These are phyloP conservation scores for Salvia rosmarinus DNA, from an alignment of 257 asterid species.

Conservation along the genomic window DNA sequence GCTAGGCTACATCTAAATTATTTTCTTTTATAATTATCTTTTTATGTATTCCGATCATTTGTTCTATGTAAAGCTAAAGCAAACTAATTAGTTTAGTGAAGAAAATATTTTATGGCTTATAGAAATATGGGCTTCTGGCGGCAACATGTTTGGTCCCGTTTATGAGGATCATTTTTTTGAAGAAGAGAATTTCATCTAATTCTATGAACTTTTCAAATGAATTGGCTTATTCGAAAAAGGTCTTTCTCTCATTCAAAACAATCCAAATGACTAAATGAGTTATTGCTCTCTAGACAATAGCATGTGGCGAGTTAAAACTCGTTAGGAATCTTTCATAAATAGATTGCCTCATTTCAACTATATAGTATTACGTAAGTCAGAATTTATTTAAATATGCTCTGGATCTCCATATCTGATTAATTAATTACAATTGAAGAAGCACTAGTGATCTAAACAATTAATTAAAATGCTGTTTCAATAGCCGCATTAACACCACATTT, in stretches of 20 bases:
- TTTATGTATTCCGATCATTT: too few species aligned
- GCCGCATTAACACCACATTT: background rate
- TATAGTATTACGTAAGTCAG: background rate
- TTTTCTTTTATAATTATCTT: background rate
- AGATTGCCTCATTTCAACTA: conserved; percentile 7
- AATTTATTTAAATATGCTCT: background rate
- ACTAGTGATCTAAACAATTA: background rate
- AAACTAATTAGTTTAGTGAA: too few species aligned
- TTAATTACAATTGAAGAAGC: background rate
- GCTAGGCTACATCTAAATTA: conserved; percentile 27
- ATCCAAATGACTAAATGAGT: too few species aligned
- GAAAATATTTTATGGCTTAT: too few species aligned
- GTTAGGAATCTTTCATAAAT: conserved; percentile 15
- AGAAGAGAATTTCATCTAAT: too few species aligned
- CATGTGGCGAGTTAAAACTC: conserved; percentile 24
- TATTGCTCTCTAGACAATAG: background rate
- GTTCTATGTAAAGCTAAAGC: too few species aligned
- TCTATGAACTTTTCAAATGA: too few species aligned
- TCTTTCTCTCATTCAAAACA: too few species aligned
- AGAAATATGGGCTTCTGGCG: too few species aligned
- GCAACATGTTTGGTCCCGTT: too few species aligned
- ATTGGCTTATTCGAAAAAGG: too few species aligned
- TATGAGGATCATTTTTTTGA: too few species aligned
- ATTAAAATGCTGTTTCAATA: background rate
- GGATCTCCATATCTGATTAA: conserved; percentile 15